These are phyloP conservation scores for Colletotrichum sansevieriae DNA, from an alignment of 2,329 filamentous ascomycete species.

Conservation along the genomic window DNA sequence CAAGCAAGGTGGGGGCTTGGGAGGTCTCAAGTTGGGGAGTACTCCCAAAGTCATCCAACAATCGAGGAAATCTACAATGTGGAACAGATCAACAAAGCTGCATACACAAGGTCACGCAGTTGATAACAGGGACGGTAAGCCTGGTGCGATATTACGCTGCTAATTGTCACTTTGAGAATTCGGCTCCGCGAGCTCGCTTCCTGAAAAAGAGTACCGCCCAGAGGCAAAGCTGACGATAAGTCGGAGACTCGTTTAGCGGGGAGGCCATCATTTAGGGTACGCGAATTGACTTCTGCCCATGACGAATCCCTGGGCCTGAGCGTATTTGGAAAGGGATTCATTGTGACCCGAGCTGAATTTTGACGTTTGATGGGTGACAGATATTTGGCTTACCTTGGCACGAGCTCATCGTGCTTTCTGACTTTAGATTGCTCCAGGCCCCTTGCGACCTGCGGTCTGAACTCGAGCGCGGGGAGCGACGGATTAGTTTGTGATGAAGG, in stretches of 20 bases:
- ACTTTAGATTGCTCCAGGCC: not conserved
- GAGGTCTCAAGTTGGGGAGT: not conserved
- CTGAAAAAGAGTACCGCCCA: not conserved
- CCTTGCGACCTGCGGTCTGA: not conserved
- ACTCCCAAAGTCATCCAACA: not conserved
- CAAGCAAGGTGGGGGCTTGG: not conserved
- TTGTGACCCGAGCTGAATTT: slow-evolving; percentile 21
- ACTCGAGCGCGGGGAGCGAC: not conserved
- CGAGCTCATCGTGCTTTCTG: not conserved
- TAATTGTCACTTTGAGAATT: not conserved
- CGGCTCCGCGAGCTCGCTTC: slow-evolving; percentile 5
- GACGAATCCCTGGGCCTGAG: slow-evolving; percentile 6
- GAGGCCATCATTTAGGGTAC: slow-evolving; percentile 3
- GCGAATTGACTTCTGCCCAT: slow-evolving; percentile 3
- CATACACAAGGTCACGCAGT: not conserved
- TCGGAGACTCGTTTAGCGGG: slow-evolving; percentile 4
- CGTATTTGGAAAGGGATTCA: slow-evolving; percentile 13
- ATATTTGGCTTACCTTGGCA: slow-evolving; percentile 13
- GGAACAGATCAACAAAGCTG: not conserved
- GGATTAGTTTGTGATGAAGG: not conserved
- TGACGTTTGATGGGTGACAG: slow-evolving; percentile 15
- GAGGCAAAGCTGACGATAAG: not conserved
- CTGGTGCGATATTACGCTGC: not conserved
- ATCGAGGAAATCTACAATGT: not conserved
- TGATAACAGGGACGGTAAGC: not conserved